Evolutionary conservation across 768 basidiomycete species (phyloP).

Genomic region (Leccinum olivaceopallidum): DNA sequence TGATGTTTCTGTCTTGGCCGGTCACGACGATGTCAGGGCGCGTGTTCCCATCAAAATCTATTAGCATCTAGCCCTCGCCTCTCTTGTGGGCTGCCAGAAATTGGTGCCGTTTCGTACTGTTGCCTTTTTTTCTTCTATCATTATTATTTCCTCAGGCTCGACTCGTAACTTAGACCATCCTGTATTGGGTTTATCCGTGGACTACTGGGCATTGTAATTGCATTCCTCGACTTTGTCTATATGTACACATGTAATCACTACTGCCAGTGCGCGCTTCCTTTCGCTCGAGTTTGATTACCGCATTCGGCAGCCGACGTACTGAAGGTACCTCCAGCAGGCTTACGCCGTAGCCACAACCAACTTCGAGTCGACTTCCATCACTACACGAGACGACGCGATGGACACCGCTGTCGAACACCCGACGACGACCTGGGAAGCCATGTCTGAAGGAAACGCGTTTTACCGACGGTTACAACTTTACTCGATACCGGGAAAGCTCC

Average conservation of each 20-base stretch:
- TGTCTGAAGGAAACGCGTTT: slow-evolving; percentile 85
- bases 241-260: background rate
- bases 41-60: slow-evolving; percentile 61
- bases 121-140: background rate
- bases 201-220: slow-evolving; percentile 9
- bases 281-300: background rate
- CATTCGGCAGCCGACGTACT: slow-evolving; percentile 3
- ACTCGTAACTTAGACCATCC: slow-evolving; percentile 4
- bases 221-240: background rate
- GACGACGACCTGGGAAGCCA: slow-evolving; percentile 85
- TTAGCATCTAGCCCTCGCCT: slow-evolving; percentile 27
- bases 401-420: slow-evolving; percentile 62
- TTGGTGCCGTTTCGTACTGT: background rate
- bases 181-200: background rate
- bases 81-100: background rate
- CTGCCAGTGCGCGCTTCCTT: too few species aligned
- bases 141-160: slow-evolving; percentile 1
- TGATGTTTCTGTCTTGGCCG: slow-evolving; percentile 66
- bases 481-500: slow-evolving; percentile 74
- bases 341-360: background rate
- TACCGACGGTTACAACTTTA: slow-evolving; percentile 87
- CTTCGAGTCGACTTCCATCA: background rate
- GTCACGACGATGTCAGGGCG: slow-evolving; percentile 61
- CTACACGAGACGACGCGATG: slow-evolving; percentile 18
- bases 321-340: background rate